A percentile compares a stretch with the other conserved stretches of the same genome.
These are phyloP conservation scores for Trichoderma simmonsii DNA, from an alignment of 2,329 filamentous ascomycete genomes.

Conservation along the genomic window DNA sequence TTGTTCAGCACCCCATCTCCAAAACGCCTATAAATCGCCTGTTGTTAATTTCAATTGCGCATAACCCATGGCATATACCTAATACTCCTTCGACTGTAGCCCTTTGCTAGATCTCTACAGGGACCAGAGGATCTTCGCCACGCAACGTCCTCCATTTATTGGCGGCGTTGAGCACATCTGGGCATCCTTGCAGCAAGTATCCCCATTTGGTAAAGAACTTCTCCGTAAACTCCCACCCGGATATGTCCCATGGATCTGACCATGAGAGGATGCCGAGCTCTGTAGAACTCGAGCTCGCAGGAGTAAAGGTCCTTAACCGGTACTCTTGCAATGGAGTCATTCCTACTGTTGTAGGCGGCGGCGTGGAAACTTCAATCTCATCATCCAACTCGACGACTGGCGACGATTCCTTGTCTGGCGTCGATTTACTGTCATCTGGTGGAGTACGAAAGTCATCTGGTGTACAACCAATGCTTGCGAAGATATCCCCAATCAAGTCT, in stretches of 20 bases:
- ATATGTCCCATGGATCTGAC: conserved; percentile 23
- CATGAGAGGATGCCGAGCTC: conserved; percentile 21
- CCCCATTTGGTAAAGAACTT: conserved; percentile 12
- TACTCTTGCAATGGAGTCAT: not conserved
- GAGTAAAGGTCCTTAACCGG: not conserved
- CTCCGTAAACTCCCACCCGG: conserved; percentile 15
- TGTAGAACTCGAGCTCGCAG: not conserved
- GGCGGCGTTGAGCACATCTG: conserved; percentile 9
- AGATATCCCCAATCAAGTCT: conserved; percentile 21
- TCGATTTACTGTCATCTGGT: not conserved
- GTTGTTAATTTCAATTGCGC: not conserved
- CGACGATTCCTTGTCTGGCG: not conserved
- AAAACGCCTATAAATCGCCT: not conserved
- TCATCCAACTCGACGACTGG: not conserved
- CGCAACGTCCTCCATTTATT: conserved; percentile 13
- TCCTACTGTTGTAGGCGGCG: not conserved
- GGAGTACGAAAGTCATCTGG: not conserved
- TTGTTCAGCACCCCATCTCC: not conserved
- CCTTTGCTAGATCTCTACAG: not conserved
- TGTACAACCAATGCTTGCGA: not conserved
- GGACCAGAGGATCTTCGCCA: conserved; percentile 17
- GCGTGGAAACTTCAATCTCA: not conserved
- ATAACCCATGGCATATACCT: not conserved
- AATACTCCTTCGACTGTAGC: not conserved
- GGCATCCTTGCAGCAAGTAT: conserved; percentile 13